Evolutionary conservation across 371 early-diverging fungal species (phyloP).

Genomic region (Zychaea mexicana): DNA sequence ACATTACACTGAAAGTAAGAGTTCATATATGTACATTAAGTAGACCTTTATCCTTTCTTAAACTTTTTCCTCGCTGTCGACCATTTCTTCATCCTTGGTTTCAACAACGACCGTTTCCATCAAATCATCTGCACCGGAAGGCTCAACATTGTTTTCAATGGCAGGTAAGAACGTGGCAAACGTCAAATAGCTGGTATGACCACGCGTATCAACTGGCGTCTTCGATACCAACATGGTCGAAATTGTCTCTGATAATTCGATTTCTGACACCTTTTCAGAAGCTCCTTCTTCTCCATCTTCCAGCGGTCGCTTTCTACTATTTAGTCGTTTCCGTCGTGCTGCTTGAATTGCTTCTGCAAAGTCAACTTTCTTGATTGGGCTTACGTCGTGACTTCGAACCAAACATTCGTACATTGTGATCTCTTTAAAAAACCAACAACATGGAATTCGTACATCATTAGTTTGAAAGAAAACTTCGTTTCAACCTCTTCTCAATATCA

Average conservation of each 20-base stretch:
- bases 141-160: conserved; percentile 18
- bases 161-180: conserved; percentile 84
- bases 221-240: conserved; percentile 42
- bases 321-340: conserved; percentile 37
- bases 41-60: too few species aligned
- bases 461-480: too few species aligned
- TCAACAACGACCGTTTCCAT: background rate
- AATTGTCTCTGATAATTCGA: conserved; percentile 25
- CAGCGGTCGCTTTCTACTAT: conserved; percentile 28
- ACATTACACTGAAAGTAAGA: too few species aligned
- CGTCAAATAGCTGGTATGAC: conserved; percentile 93
- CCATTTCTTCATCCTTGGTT: background rate
- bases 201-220: conserved; percentile 54
- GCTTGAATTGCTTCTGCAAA: conserved; percentile 55
- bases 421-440: conserved; percentile 56
- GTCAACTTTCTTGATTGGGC: conserved; percentile 47
- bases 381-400: conserved; percentile 61
- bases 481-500: too few species aligned
- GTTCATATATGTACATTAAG: background rate
- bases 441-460: too few species aligned
- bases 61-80: too few species aligned
- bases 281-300: conserved; percentile 18
- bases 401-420: conserved; percentile 86
- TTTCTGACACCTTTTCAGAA: conserved; percentile 11
- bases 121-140: conserved; percentile 2